Evolutionary conservation across 352 stramenopile species (phyloP).

Genomic region (Globisporangium heterothallicum): DNA sequence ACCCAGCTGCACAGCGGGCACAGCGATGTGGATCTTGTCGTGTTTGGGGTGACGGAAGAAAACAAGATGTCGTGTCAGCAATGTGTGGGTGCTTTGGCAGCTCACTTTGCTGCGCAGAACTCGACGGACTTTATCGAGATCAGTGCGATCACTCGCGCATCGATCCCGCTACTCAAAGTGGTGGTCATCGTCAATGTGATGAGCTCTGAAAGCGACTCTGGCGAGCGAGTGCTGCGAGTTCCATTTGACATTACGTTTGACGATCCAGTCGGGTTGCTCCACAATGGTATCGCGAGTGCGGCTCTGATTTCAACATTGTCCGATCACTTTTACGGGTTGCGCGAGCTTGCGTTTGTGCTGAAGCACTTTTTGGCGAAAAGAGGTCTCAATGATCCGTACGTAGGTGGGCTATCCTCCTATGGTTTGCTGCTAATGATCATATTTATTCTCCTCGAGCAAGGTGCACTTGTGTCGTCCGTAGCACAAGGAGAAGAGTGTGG

Average conservation of each 20-base stretch:
- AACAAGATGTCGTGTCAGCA: conserved; percentile 43
- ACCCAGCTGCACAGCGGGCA: conserved; percentile 55
- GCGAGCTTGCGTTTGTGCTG: conserved; percentile 81
- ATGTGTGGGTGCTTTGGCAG: conserved; percentile 37
- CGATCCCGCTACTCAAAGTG: conserved; percentile 76
- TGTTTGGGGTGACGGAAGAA: conserved; percentile 57
- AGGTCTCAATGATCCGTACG: conserved; percentile 85
- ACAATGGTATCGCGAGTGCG: conserved; percentile 76
- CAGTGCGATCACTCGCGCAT: conserved; percentile 65
- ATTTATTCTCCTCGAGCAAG: conserved; percentile 61
- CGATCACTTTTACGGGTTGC: conserved; percentile 67
- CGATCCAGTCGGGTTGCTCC: conserved; percentile 40
- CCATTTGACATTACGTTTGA: conserved; percentile 86
- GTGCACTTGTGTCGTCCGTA: conserved; percentile 25
- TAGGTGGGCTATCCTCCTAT: conserved; percentile 88
- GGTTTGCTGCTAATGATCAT: conserved; percentile 79
- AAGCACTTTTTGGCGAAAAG: conserved; percentile 89
- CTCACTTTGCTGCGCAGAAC: conserved; percentile 13
- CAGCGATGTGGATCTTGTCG: conserved; percentile 79
- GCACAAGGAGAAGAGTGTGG: not conserved
- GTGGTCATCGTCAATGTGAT: conserved; percentile 31
- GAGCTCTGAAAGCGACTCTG: not conserved
- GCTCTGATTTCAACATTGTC: conserved; percentile 61
- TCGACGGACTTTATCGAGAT: conserved; percentile 39
- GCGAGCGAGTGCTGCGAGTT: conserved; percentile 25